Evolutionary conservation across 1,284 basidiomycete species (phyloP), one percentile per base, ranked within the genome.

Genomic region (Mrakiaceae sp.): DNA sequence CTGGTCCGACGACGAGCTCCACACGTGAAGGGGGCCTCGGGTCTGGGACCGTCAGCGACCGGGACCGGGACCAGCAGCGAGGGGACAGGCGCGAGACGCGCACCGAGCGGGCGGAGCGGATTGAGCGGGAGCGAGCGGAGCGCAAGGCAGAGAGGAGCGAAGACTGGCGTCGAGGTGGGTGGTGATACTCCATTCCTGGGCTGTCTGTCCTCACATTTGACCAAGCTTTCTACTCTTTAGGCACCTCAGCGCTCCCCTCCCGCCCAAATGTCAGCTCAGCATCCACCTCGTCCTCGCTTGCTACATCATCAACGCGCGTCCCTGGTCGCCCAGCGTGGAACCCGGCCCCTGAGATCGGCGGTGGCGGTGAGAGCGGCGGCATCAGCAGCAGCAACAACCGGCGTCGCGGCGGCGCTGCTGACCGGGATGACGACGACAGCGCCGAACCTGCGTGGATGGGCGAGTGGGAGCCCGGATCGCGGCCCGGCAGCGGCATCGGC

Each of bases 251-350:
- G 27, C 27, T 27, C 27, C 27, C 44, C 47, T 62, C n/a, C 46
- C 60, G 4, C 40, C 60, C 44, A 62, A 62, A 27, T 51, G 52
- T 4, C n/a, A 53, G 16, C 46, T 49, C 10, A 14, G 44, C 46
- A 2, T 48, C 60, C 27, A 48, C 46, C 8, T 55, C 53, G 11
- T 54, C 46, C 16, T 43, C 27, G 3, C 5, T 14, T 11, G 39
- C 16, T n/a, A 47, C 40, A 9, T n/a, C 47, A 40, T 56, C 40
- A 44, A 49, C 58, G 58, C 47, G 7, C n/a, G 10, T 44, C 54
- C 64, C 64, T 10, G 64, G 64, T 42, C 64, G 64, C 40, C 64
- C 64, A 4, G 60, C 64, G 1, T 65, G 64, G 64, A 65, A 65
- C 46, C 64, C 64, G 5, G 64, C 64, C 3, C 59, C 64, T 5